Base-by-base conservation (phyloP, 768 basidiomycete species). In the Russula earlei region DNA sequence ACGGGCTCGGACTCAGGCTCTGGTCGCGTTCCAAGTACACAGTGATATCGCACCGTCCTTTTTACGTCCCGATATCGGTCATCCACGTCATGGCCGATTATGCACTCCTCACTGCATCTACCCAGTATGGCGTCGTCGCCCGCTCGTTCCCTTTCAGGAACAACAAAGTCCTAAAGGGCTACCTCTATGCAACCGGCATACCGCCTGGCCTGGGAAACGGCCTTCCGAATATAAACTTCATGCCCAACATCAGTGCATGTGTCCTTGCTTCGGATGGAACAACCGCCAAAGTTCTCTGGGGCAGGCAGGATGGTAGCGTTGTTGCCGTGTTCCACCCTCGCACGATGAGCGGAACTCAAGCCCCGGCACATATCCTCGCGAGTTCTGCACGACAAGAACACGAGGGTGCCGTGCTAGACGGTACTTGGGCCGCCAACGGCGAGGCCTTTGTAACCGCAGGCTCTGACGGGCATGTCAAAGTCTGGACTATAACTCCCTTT, bases 151-250 rank as follows among this genome's bases (percentile, higher is more conserved):
- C 87, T 0, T 71, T 87, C 25, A 82, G 74, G 2, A 87, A 86
- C 45, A 84, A 80, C 45, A 84, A 80, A 63, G 71, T 89, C 48
- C 69, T 88, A 8, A 75, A 81, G 27, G 89, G 88, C 0, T 87
- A 76, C 62, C 72, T 91, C 9, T 81, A 87, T 47, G 78, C 84
- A 3, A 75, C 80, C 2, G 82, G 81, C 6, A 72, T 76, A 10
- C 76, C 78, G 11, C 71, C 75, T 38, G 83, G 82, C 6, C 60
- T 81, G 17, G 82, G 83, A 2, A 75, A 81, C 49, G 84, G 84
- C 4, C 88, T 89, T 62, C 86, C 85, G 4, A 87, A 88, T 61
- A 77, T 78, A 12, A 85, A 89, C 63, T 84, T 89, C 58, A 75
- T 78, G 1, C 85, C 86, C 2, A 75, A 87, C 49, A 75, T 88